Percentiles rank a stretch among this genome's conserved stretches.
phyloP scores from a whole-genome alignment of 108 stramenopile genomes.

The Conticribra guillardii region DNA sequence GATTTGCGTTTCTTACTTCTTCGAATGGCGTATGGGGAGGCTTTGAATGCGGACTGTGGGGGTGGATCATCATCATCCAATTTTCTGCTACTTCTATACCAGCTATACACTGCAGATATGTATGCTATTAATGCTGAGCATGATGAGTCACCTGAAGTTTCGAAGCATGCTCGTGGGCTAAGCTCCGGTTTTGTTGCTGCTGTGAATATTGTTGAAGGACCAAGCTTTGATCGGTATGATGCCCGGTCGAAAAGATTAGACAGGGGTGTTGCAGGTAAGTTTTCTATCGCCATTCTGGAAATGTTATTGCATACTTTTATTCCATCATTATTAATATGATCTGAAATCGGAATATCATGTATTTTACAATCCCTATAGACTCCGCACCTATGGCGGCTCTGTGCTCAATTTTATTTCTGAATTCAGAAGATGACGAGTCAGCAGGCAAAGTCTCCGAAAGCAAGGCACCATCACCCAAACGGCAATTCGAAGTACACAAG shows the following conservation, averaged over 20 bases:
- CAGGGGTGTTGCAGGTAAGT: constrained; percentile 69
- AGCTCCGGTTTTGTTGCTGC: constrained; percentile 78
- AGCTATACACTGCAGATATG: constrained; percentile 75
- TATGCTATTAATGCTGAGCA: constrained; percentile 73
- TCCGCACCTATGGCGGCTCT: constrained; percentile 79
- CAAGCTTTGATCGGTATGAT: constrained; percentile 40
- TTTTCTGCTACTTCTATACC: constrained; percentile 65
- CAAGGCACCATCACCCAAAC: constrained; percentile 52
- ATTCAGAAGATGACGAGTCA: constrained; percentile 57
- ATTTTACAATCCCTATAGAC: too few relatives aligned
- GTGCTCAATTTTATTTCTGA: constrained; percentile 74
- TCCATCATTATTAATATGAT: too few relatives aligned
- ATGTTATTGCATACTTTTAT: too few relatives aligned
- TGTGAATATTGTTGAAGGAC: constrained; percentile 51
- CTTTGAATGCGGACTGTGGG: constrained; percentile 78
- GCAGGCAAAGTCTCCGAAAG: constrained; percentile 3
- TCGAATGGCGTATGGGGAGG: constrained; percentile 80
- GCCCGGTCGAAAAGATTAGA: constrained; percentile 41
- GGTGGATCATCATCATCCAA: constrained; percentile 88
- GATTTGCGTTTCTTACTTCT: constrained; percentile 78
- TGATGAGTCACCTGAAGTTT: constrained; percentile 60
- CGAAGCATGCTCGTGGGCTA: constrained; percentile 66
- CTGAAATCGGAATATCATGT: too few relatives aligned
- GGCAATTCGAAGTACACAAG: constrained; percentile 71
- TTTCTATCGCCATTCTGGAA: too few relatives aligned